These are phyloP conservation scores for Diplodia sapinea DNA, from an alignment of 2,329 filamentous ascomycete species.

Conservation along the genomic window DNA sequence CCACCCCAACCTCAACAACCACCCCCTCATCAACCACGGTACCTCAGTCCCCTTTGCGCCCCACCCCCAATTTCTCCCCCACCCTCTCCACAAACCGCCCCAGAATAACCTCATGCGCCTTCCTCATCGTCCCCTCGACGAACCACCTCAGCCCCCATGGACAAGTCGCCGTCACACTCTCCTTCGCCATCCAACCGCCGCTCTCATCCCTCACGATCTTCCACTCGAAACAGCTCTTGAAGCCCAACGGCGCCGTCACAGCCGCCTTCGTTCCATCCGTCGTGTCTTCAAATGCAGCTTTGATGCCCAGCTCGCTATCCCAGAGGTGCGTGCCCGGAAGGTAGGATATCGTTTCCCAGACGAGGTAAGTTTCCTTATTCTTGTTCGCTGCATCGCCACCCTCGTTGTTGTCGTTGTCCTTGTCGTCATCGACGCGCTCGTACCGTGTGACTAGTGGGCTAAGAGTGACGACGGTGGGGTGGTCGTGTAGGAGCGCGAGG, in stretches of 20 bases:
- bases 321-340: conserved; percentile 10
- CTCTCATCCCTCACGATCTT: neutral
- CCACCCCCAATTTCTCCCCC: neutral
- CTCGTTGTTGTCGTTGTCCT: neutral
- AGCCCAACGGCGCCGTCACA: conserved; percentile 18
- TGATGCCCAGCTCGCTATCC: neutral
- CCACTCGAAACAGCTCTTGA: conserved; percentile 6
- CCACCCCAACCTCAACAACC: too few species aligned
- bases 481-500: conserved; percentile 21
- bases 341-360: conserved; percentile 10
- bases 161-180: neutral
- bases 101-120: conserved; percentile 10
- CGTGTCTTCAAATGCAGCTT: conserved; percentile 8
- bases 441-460: conserved; percentile 12
- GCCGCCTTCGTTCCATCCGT: neutral
- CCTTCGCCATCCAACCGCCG: neutral
- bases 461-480: conserved; percentile 19
- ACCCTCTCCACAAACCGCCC: conserved; percentile 26
- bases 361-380: neutral
- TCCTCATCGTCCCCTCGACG: conserved; percentile 28
- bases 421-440: neutral
- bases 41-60: too few species aligned
- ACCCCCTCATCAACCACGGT: too few species aligned
- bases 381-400: neutral
- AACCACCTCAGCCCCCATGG: conserved; percentile 18